Evolutionary conservation across 371 early-diverging fungal species (phyloP).

Genomic region (Conidiobolus incongruus): DNA sequence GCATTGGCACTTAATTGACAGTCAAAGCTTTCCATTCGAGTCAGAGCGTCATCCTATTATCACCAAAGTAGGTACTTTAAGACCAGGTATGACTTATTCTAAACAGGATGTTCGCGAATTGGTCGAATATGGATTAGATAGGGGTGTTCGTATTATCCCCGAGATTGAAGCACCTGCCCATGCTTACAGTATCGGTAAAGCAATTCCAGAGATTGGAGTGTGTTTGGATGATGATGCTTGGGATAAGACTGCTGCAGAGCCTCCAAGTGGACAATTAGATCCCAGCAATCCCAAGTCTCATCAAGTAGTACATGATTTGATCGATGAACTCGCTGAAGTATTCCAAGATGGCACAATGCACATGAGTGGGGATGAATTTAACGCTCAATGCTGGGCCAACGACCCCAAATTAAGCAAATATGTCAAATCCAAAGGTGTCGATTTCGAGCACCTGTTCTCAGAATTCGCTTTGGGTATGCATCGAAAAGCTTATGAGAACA

Average conservation of each 20-base stretch:
- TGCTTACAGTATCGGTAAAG: conserved; percentile 14
- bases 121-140: conserved; percentile 31
- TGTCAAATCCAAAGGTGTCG: conserved; percentile 6
- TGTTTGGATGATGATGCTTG: conserved; percentile 16
- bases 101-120: conserved; percentile 28
- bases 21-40: conserved; percentile 52
- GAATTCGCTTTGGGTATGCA: conserved; percentile 9
- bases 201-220: conserved; percentile 14
- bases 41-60: conserved; percentile 29
- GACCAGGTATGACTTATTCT: conserved; percentile 23
- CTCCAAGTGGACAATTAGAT: conserved; percentile 51
- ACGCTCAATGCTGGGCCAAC: conserved; percentile 29
- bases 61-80: conserved; percentile 14
- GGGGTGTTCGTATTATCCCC: conserved; percentile 50
- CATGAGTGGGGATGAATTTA: conserved; percentile 55
- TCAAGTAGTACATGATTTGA: conserved; percentile 25
- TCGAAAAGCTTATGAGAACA: conserved; percentile 8
- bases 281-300: conserved; percentile 24
- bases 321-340: conserved; percentile 24
- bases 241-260: conserved; percentile 24
- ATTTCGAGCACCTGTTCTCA: conserved; percentile 5
- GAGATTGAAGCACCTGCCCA: conserved; percentile 67
- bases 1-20: conserved; percentile 64
- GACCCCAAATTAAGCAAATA: conserved; percentile 9
- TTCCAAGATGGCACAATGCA: conserved; percentile 49